Base-by-base conservation (phyloP, 768 basidiomycete genomes). In the Megacollybia marginata region DNA sequence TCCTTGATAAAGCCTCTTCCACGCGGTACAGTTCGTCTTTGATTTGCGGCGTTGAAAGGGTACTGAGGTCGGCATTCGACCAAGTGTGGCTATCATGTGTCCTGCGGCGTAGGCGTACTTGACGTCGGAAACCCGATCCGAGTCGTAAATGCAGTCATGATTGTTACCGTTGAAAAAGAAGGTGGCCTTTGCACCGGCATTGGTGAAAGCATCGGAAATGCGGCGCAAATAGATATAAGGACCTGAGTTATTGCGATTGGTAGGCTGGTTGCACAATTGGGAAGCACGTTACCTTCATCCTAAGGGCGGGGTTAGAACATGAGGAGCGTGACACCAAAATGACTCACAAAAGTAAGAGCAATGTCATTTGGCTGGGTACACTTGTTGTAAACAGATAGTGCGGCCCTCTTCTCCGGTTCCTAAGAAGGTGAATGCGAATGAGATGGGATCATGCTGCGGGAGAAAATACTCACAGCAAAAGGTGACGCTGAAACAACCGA, bases 11-110 rank as follows among this genome's bases (percentile, higher is more conserved):
- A 1, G 64, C 65, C 42, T 52, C 65, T 56, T 57, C 49, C 11
- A 48, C 47, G n/a, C 48, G 42, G 32, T 33, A 16, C 28, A 55
- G 42, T 33, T 57, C 54, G 34, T 42, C 42, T n/a, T 42, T 19
- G 5, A 60, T 50, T 32, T 59, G 44, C 15, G 49, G 38, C 43
- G 44, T 44, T 13, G 12, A 38, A 12, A 62, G 48, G 1, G 49
- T 55, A 18, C 48, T 52, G 13, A 66, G 52, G 42, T 62, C 50
- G 8, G 54, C 48, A 48, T 67, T 65, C 7, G 50, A 49, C 66
- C 66, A 67, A 9, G 62, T 64, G 47, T 67, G 66, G 12, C 62
- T 62, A 67, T 52, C 52, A 63, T 59, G 48, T 67, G 66, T 12
- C 62, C 62, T 38, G 49, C 47, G 23, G 55, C 51, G 49, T 58